Percentiles rank a stretch among this genome's conserved stretches.
Conservation (phyloP, 768 basidiomycete genomes). For the Infundibulicybe gibba region DNA sequence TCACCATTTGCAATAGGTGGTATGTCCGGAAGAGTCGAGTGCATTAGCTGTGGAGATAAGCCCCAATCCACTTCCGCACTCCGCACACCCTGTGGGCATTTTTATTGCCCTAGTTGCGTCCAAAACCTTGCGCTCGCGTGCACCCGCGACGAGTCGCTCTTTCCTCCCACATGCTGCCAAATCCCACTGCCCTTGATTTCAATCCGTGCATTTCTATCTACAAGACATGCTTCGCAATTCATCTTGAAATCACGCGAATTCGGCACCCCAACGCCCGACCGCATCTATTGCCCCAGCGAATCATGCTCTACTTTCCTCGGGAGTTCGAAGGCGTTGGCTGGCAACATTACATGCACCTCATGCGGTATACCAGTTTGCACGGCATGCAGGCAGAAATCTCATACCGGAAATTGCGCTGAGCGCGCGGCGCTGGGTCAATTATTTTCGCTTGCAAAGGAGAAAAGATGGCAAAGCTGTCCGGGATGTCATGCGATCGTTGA, state of each 20-base stretch:
- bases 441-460: conserved; percentile 35
- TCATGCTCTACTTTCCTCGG: conserved; percentile 34
- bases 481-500: conserved; percentile 55
- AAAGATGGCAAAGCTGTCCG: conserved; percentile 64
- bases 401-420: conserved; percentile 37
- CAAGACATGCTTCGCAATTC: conserved; percentile 2
- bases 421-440: conserved; percentile 39
- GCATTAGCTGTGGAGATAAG: conserved; percentile 11
- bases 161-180: conserved; percentile 39
- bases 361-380: conserved; percentile 42
- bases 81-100: conserved; percentile 32
- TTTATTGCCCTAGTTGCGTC: conserved; percentile 31
- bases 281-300: conserved; percentile 5
- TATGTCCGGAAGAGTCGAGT: conserved; percentile 7
- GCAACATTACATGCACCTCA: conserved; percentile 25
- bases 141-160: conserved; percentile 34
- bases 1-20: too few relatives aligned
- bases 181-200: conserved; percentile 16
- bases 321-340: conserved; percentile 12
- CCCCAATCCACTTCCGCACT: conserved; percentile 4
- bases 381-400: conserved; percentile 43
- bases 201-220: conserved; percentile 4
- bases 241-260: conserved; percentile 10
- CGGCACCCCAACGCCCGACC: conserved; percentile 1
- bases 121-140: conserved; percentile 26